A percentile compares a stretch with the other conserved stretches of the same genome.
phyloP scores from a whole-genome alignment of 768 basidiomycete genomes.

The Lenzites betulinus region DNA sequence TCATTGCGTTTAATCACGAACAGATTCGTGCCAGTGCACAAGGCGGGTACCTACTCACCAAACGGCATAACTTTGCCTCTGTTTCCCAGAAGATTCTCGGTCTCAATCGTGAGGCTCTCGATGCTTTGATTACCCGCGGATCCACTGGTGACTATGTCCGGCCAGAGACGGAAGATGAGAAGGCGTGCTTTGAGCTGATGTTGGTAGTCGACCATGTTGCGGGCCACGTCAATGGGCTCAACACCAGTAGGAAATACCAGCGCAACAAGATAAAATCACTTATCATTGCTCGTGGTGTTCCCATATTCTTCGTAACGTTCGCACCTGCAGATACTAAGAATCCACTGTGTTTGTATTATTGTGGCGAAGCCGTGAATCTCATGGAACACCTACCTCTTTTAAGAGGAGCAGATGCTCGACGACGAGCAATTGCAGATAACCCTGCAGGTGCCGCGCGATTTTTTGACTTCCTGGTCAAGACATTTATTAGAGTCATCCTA shows the following conservation, averaged over 20 bases:
- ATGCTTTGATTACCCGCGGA: neutral
- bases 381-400: too few species aligned
- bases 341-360: slow-evolving; percentile 8
- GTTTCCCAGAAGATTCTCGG: slow-evolving; percentile 7
- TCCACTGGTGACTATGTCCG: neutral
- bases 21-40: slow-evolving; percentile 20
- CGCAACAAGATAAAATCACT: slow-evolving; percentile 22
- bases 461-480: too few species aligned
- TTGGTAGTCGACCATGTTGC: slow-evolving; percentile 17
- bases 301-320: slow-evolving; percentile 28
- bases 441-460: too few species aligned
- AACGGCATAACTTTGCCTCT: slow-evolving; percentile 4
- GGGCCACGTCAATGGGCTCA: slow-evolving; percentile 20
- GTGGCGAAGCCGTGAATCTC: neutral
- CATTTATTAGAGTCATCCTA: too few species aligned
- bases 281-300: slow-evolving; percentile 17
- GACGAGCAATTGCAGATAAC: too few species aligned
- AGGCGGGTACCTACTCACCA: slow-evolving; percentile 18
- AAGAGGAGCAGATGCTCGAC: too few species aligned
- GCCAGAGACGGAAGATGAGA: slow-evolving; percentile 11
- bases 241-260: slow-evolving; percentile 12
- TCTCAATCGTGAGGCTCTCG: slow-evolving; percentile 3
- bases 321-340: slow-evolving; percentile 24
- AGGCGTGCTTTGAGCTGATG: slow-evolving; percentile 13
- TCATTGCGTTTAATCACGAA: slow-evolving; percentile 26